These are phyloP conservation scores for Kodamaea anthophila DNA, from an alignment of 1,139 yeast genomes.

Conservation along the genomic window DNA sequence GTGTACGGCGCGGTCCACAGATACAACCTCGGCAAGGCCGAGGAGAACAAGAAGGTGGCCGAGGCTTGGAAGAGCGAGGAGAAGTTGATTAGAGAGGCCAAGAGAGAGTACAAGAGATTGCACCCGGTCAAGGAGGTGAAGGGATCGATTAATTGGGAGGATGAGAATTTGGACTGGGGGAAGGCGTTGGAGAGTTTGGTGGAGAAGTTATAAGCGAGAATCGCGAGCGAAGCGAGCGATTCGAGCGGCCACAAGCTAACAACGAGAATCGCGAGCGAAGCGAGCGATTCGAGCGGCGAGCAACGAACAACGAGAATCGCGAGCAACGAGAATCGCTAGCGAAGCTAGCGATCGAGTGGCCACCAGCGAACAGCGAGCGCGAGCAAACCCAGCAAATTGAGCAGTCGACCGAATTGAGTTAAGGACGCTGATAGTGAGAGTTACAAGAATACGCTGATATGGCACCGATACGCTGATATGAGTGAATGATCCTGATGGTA, in stretches of 20 bases:
- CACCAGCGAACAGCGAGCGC: slow-evolving; percentile 30
- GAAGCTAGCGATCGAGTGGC: background rate
- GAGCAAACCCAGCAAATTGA: no score
- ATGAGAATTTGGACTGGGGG: slow-evolving; percentile 84
- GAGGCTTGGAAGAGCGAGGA: slow-evolving; percentile 60
- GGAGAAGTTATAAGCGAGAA: slow-evolving; percentile 28
- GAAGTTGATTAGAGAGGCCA: slow-evolving; percentile 80
- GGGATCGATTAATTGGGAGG: slow-evolving; percentile 69
- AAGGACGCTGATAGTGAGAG: no score
- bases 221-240: background rate
- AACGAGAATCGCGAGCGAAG: background rate
- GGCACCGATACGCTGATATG: no score
- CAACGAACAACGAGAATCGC: slow-evolving; percentile 23
- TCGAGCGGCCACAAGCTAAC: no score
- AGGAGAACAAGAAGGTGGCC: slow-evolving; percentile 51
- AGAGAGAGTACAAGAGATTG: slow-evolving; percentile 75
- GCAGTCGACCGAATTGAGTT: no score
- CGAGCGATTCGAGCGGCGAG: no score
- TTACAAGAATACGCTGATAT: no score
- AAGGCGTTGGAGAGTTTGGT: slow-evolving; percentile 39
- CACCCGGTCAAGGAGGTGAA: slow-evolving; percentile 41
- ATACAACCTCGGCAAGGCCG: slow-evolving; percentile 56
- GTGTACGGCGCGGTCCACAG: slow-evolving; percentile 88
- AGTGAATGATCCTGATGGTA: no score
- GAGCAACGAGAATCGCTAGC: no score